Evolutionary conservation across 345 rosid genomes (phyloP).

Genomic region (Angophora floribunda): DNA sequence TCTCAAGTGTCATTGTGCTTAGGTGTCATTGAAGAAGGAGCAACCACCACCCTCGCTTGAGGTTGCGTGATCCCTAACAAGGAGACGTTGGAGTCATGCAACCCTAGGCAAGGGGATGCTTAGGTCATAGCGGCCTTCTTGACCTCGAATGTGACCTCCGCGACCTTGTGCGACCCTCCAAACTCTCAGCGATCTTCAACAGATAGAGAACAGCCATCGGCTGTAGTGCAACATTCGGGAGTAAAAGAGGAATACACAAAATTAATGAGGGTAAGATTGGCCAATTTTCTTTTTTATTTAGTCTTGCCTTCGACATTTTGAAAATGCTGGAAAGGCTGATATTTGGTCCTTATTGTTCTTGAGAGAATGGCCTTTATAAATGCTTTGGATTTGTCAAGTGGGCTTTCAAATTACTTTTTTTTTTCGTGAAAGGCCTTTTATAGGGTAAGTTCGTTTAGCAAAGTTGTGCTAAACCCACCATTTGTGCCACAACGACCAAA

Average conservation of each 20-base stretch:
- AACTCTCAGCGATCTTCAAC: background rate
- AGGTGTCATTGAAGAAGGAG: background rate
- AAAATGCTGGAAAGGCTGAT: too few relatives aligned
- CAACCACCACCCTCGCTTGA: background rate
- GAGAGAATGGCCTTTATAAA: too few relatives aligned
- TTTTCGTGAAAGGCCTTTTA: too few relatives aligned
- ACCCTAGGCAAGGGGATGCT: background rate
- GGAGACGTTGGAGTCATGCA: background rate
- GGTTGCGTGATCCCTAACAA: background rate
- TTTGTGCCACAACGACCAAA: too few relatives aligned
- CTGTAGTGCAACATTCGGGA: background rate
- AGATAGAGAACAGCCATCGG: background rate
- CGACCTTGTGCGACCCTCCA: background rate
- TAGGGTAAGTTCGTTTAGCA: too few relatives aligned
- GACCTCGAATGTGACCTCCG: background rate
- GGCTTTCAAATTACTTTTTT: too few relatives aligned
- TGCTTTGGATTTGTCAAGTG: too few relatives aligned
- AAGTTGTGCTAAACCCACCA: too few relatives aligned
- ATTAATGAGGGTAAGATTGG: background rate
- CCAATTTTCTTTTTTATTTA: background rate
- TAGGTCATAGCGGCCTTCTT: background rate
- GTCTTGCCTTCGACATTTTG: background rate
- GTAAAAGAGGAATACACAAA: background rate
- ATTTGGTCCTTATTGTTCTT: too few relatives aligned
- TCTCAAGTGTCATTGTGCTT: too few relatives aligned